phyloP scores from a whole-genome alignment of 2,329 filamentous ascomycete genomes.

The Pseudogymnoascus sp. region DNA sequence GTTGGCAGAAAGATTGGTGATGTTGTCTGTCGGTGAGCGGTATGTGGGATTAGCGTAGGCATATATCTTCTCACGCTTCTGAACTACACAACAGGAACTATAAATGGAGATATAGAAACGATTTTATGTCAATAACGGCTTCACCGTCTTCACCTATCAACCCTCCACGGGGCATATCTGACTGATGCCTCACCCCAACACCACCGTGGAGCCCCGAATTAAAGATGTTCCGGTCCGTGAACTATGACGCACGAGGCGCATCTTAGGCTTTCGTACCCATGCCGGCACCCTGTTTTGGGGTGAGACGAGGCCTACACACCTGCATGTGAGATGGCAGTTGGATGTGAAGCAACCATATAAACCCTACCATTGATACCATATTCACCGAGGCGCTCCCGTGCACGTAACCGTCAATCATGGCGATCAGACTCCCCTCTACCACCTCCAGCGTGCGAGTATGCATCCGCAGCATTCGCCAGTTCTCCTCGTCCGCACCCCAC shows the following conservation, averaged over 20 bases:
- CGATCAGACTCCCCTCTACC: neutral
- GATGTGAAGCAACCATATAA: conserved; percentile 3
- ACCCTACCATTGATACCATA: neutral
- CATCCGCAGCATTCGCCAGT: conserved; percentile 2
- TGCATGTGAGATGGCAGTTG: conserved; percentile 1
- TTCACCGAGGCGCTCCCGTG: neutral
- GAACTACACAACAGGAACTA: neutral
- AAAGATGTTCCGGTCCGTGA: conserved; percentile 7
- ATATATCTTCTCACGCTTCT: neutral
- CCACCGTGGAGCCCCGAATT: neutral
- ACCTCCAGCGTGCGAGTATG: neutral
- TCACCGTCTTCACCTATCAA: conserved; percentile 7
- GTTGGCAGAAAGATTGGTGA: neutral
- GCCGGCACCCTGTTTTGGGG: neutral
- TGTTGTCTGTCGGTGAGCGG: neutral
- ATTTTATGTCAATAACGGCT: neutral
- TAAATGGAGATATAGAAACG: neutral
- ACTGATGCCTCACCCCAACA: neutral
- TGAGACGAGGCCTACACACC: neutral
- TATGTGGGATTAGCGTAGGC: neutral
- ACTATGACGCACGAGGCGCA: conserved; percentile 6
- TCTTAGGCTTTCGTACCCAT: neutral
- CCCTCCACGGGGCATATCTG: neutral
- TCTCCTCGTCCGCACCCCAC: conserved; percentile 11
- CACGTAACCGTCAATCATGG: neutral